Percentiles rank a stretch among this genome's conserved stretches.
These are phyloP conservation scores for Pythium chondricola DNA, from an alignment of 352 stramenopile genomes.

Conservation along the genomic window DNA sequence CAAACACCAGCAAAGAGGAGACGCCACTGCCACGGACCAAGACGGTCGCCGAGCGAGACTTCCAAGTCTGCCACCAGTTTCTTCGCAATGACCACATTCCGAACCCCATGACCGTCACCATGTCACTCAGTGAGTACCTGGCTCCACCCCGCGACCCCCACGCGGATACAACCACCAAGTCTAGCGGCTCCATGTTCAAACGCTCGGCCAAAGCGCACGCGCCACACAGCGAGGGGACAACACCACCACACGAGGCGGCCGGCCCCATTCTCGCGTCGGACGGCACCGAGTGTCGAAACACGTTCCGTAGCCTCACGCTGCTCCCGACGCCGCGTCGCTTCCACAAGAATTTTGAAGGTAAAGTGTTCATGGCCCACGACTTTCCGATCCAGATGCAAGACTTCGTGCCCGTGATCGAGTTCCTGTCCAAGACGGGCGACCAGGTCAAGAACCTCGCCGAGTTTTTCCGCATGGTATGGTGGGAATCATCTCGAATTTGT, in stretches of 20 bases:
- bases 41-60: too few relatives aligned
- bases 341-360: conserved; percentile 70
- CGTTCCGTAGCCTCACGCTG: conserved; percentile 57
- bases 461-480: conserved; percentile 76
- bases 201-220: conserved; percentile 14
- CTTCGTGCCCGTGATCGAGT: conserved; percentile 73
- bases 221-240: too few relatives aligned
- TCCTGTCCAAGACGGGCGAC: conserved; percentile 67
- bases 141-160: too few relatives aligned
- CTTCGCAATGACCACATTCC: conserved; percentile 46
- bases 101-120: conserved; percentile 64
- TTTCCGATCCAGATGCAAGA: conserved; percentile 70
- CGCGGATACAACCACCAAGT: conserved; percentile 15
- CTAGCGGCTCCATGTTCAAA: conserved; percentile 45
- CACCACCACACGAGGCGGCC: neutral
- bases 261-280: neutral
- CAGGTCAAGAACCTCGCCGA: conserved; percentile 76
- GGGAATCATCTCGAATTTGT: neutral
- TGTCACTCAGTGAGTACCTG: conserved; percentile 71
- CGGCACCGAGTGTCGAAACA: conserved; percentile 31
- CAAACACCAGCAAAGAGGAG: too few relatives aligned
- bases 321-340: conserved; percentile 34
- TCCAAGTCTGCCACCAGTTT: conserved; percentile 50
- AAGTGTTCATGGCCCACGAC: conserved; percentile 67
- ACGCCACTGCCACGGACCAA: too few relatives aligned